These are phyloP conservation scores for Solanum chmielewskii DNA, from an alignment of 257 asterid species.

Conservation along the genomic window DNA sequence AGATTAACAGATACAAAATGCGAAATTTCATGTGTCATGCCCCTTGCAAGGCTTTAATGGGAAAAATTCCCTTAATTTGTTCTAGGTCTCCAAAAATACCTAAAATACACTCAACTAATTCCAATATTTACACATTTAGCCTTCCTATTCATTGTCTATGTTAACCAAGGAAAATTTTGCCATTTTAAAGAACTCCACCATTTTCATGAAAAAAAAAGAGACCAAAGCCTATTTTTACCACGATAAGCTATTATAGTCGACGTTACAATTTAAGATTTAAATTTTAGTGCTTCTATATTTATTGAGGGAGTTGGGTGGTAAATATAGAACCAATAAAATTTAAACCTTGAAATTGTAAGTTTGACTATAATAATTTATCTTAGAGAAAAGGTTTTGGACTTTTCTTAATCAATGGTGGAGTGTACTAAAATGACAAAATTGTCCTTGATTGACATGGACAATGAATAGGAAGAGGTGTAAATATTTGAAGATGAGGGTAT, in stretches of 20 bases:
- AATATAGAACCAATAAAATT: no score
- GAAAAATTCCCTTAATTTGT: no score
- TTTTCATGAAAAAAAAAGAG: no score
- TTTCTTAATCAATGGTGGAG: neutral
- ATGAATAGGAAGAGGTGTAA: neutral
- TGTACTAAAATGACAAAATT: neutral
- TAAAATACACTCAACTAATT: neutral
- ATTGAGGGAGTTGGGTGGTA: no score
- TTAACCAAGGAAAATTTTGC: neutral
- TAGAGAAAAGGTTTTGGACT: neutral
- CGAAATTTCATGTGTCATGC: neutral
- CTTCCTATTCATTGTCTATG: neutral
- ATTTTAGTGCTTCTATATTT: no score
- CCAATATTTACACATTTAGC: neutral
- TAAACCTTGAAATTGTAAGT: no score
- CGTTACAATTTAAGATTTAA: no score
- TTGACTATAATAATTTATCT: no score
- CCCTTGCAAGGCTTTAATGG: neutral
- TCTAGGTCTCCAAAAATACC: no score
- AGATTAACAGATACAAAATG: accelerated
- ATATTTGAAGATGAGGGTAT: neutral
- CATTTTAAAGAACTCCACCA: neutral
- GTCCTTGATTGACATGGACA: neutral
- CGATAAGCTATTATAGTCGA: no score
- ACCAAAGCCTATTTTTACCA: neutral